Evolutionary conservation across 176 grass and related monocot genomes (phyloP).

Genomic region (Oryza glaberrima): DNA sequence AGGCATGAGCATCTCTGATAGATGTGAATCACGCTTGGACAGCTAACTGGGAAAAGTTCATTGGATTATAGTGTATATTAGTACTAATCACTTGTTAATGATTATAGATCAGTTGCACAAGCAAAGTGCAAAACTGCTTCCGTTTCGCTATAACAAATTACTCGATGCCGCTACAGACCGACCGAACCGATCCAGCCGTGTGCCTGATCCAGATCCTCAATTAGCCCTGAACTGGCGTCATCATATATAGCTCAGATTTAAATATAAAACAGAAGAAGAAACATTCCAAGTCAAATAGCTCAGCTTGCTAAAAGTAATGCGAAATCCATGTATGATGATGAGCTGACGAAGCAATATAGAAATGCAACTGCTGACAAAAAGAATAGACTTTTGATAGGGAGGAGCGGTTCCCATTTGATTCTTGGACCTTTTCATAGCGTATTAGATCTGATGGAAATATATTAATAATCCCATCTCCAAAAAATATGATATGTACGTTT

Average conservation of each 20-base stretch:
- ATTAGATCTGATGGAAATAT: conserved; percentile 7
- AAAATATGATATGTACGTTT: neutral
- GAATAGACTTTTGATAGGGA: neutral
- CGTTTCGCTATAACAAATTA: neutral
- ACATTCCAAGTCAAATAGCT: conserved; percentile 33
- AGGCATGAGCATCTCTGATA: conserved; percentile 6
- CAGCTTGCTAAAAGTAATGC: conserved; percentile 35
- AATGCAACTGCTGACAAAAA: neutral
- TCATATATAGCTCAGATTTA: conserved; percentile 8
- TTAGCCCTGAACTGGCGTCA: conserved; percentile 15
- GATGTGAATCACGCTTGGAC: neutral
- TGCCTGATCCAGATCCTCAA: neutral
- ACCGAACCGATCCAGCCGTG: neutral
- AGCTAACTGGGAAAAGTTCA: neutral
- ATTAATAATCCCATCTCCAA: neutral
- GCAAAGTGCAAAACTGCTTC: conserved; percentile 46
- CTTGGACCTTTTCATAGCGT: conserved; percentile 4
- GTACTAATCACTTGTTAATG: conserved; percentile 10
- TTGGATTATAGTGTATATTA: neutral
- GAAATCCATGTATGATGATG: neutral
- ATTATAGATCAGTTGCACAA: conserved; percentile 22
- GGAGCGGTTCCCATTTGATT: conserved; percentile 4
- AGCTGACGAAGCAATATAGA: neutral
- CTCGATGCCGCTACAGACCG: neutral
- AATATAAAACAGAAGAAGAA: conserved; percentile 10